Conservation (phyloP, 139 green algal species). For the Klebsormidium nitens region DNA sequence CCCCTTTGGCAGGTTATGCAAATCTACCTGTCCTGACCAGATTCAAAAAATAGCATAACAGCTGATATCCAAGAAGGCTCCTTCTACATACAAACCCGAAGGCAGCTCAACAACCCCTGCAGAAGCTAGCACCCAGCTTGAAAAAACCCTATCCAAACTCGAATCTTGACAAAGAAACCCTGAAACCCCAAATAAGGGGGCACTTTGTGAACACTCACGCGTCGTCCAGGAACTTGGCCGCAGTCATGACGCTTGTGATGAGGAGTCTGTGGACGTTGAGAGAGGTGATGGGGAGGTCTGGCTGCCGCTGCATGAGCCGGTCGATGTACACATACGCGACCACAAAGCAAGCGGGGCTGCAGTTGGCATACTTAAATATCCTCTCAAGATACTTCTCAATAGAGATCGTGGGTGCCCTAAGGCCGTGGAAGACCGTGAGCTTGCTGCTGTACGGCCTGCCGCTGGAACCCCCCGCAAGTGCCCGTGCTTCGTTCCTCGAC, state of each 20-base stretch:
- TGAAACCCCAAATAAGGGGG: too few relatives aligned
- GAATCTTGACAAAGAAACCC: too few relatives aligned
- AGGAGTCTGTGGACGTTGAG: conserved; percentile 68
- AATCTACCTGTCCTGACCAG: too few relatives aligned
- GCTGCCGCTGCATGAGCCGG: conserved; percentile 44
- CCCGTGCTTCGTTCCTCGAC: conserved; percentile 10
- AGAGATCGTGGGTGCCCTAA: conserved; percentile 55
- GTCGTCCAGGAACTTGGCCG: conserved; percentile 74
- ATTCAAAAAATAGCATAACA: too few relatives aligned
- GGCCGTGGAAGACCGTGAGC: conserved; percentile 60
- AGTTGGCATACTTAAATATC: conserved; percentile 68
- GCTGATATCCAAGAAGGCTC: too few relatives aligned
- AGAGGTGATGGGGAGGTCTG: conserved; percentile 43
- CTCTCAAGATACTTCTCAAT: conserved; percentile 62
- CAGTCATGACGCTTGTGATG: conserved; percentile 55
- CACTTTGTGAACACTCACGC: conserved; percentile 33
- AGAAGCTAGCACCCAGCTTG: too few relatives aligned
- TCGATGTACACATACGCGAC: conserved; percentile 64
- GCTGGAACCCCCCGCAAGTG: background rate
- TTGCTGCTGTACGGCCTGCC: background rate
- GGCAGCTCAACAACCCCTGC: too few relatives aligned
- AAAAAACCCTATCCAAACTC: too few relatives aligned
- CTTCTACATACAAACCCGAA: too few relatives aligned
- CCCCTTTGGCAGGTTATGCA: too few relatives aligned
- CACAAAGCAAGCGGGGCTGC: conserved; percentile 66